Base-by-base conservation (phyloP, 1,284 basidiomycete species). In the Irpex sp. region DNA sequence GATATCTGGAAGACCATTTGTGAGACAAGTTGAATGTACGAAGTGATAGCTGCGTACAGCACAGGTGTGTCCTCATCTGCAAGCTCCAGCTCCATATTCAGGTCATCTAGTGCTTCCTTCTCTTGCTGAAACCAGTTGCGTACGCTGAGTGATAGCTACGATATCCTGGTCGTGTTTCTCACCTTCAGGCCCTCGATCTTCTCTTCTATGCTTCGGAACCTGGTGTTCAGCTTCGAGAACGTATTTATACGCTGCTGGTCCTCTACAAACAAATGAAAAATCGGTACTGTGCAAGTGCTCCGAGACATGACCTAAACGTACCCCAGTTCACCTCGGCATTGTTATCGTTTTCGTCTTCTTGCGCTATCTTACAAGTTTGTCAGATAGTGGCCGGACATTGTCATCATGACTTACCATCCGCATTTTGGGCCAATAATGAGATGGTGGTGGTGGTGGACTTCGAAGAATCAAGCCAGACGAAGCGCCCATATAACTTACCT, bases 161-260 rank as follows among this genome's bases (percentile, higher is more conserved):
- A 38, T 9, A 44, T 19, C 1, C 21, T 13, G n/a, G 57, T 62
- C 37, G 44, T 13, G 34, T 37, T 55, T 51, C 75, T 21, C 57
- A 93, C 94, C 83, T 91, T 90, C 68, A 93, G 83, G 36, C 76
- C 77, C 60, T 86, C 82, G 48, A 97, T 81, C 65, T 87, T 86
- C 63, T 91, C 93, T 68, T 92, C 85, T 48, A 96, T 81, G 55
- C 85, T 83, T 8, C 86, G 83, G 62, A 92, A 75, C 49, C 93
- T 86, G 4, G 87, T 88, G 74, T 98, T 98, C 56, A 97, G 82
- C 72, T 95, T 96, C 0, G 94, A 97, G 75, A 99, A 98, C 0
- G 86, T 83, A 78, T 93, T 98, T 79, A 98, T 99, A 17, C 85
- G 83, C 70, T 95, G 88, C 76, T 98, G 96, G 76, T 99, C 96